Conservation (phyloP, 805 yeast species). For the Huiozyma sinensis region DNA sequence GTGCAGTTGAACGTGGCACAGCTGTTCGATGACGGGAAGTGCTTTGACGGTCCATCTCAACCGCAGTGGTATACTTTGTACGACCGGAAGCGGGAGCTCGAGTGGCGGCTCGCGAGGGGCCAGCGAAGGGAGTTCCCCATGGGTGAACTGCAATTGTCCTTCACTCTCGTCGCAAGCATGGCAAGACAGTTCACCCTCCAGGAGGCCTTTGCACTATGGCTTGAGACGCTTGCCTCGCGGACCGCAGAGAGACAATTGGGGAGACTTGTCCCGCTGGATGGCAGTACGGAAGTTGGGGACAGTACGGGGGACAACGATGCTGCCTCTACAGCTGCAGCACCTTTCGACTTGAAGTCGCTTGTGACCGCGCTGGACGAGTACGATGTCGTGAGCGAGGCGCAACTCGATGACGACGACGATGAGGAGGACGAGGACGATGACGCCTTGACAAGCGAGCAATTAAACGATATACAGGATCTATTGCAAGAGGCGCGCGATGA, state of each 20-base stretch:
- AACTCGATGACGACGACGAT: conserved; percentile 1
- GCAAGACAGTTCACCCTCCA: conserved; percentile 10
- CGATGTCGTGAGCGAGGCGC: conserved; percentile 12
- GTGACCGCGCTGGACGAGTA: conserved; percentile 24
- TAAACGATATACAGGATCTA: neutral
- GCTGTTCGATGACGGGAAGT: conserved; percentile 15
- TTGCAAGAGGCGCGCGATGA: neutral
- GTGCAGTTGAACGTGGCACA: conserved; percentile 20
- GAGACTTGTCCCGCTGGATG: neutral
- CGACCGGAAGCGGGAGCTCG: conserved; percentile 14
- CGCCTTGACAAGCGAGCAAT: neutral
- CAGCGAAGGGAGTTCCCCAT: conserved; percentile 6
- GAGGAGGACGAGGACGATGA: conserved; percentile 8
- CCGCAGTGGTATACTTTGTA: conserved; percentile 18
- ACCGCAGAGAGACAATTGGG: neutral
- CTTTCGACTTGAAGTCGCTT: conserved; percentile 13
- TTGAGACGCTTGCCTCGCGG: conserved; percentile 1
- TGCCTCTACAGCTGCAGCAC: neutral
- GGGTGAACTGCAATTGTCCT: conserved; percentile 20
- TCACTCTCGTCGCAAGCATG: conserved; percentile 10
- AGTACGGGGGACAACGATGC: neutral
- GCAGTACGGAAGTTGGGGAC: neutral
- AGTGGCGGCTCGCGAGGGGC: conserved; percentile 5
- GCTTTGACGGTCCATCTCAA: neutral
- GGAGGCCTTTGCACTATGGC: conserved; percentile 17